A percentile compares a stretch with the other conserved stretches of the same genome.
Evolutionary conservation across 495 filamentous ascomycete species (phyloP).

Genomic region (Penicillium paxilli): DNA sequence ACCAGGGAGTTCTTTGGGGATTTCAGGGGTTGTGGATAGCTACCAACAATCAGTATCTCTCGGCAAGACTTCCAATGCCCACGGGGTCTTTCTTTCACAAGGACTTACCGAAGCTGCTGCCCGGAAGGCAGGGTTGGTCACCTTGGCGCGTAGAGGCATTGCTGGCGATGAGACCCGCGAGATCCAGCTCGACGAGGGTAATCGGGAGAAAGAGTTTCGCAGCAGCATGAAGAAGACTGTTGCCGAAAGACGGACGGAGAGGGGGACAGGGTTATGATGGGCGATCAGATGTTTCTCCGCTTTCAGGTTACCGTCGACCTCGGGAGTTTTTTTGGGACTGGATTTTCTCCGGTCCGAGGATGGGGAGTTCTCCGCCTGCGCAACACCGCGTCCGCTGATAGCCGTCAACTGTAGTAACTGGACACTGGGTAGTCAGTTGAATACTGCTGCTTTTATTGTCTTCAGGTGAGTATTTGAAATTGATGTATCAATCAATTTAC

Average conservation of each 20-base stretch:
- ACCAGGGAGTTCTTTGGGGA: slow-evolving; percentile 54
- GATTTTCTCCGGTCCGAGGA: slow-evolving; percentile 33
- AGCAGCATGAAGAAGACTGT: slow-evolving; percentile 53
- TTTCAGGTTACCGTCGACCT: slow-evolving; percentile 35
- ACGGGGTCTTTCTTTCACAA: too few species aligned
- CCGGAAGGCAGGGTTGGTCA: slow-evolving; percentile 61
- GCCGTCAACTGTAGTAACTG: neutral
- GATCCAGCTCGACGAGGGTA: slow-evolving; percentile 53
- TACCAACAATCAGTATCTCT: slow-evolving; percentile 26
- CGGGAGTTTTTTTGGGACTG: slow-evolving; percentile 30
- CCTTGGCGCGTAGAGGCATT: slow-evolving; percentile 90
- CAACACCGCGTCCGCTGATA: slow-evolving; percentile 3
- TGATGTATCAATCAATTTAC: too few species aligned
- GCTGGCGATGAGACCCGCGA: slow-evolving; percentile 47
- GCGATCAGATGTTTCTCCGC: slow-evolving; percentile 30
- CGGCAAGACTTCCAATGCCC: too few species aligned
- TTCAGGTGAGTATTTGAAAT: too few species aligned
- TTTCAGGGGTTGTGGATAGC: slow-evolving; percentile 56
- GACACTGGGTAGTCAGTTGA: neutral
- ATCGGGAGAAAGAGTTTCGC: slow-evolving; percentile 43
- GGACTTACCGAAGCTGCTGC: slow-evolving; percentile 45
- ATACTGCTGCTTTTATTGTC: too few species aligned
- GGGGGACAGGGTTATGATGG: slow-evolving; percentile 16
- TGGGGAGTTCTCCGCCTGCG: slow-evolving; percentile 22
- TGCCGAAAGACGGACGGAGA: slow-evolving; percentile 17